Base-by-base conservation (phyloP, 768 basidiomycete genomes). In the Panus rudis region DNA sequence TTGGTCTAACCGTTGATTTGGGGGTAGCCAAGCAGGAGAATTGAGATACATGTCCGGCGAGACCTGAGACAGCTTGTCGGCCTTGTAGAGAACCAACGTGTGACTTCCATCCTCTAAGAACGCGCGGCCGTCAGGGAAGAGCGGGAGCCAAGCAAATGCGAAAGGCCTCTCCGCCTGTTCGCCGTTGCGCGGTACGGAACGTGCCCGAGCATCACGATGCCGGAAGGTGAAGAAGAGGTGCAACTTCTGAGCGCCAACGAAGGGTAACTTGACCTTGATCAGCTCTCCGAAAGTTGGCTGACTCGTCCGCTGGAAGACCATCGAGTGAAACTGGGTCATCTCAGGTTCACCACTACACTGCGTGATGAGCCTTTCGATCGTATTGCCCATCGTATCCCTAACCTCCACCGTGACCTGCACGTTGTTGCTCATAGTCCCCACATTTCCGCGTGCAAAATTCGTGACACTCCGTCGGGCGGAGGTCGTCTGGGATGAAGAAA, bases 171-270 rank as follows among this genome's bases (percentile, higher is more conserved):
- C 92, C 33, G 21, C 10, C 10, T 7, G n/a, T 3, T 66, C 57
- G 32, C 57, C 52, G 25, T 53, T 42, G 35, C 63, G 62, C 28
- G 65, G 71, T 43, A 60, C 54, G 13, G 62, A 60, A 33, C 75
- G 74, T 38, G 78, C 73, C 35, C 69, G 63, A 11, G 71, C 73
- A 33, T 65, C 67, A 27, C 84, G 82, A 57, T 90, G 83, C 30
- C 88, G 79, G 64, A 97, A 93, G 0, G 90, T 90, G 66, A 98
- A 88, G 72, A 94, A 97, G 12, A 98, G 65, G 58, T 97, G 94
- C 79, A 88, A 92, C 31, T 79, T 73, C 2, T 81, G 79, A 28
- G 82, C 71, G 6, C 77, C 75, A 7, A 79, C 69, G 11, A 70
- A 63, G 17, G 89, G 84, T 7, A 98, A 63, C 48, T 78, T 73